Evolutionary conservation across 2,329 filamentous ascomycete genomes (phyloP).

Genomic region (Stagonosporopsis vannaccii): DNA sequence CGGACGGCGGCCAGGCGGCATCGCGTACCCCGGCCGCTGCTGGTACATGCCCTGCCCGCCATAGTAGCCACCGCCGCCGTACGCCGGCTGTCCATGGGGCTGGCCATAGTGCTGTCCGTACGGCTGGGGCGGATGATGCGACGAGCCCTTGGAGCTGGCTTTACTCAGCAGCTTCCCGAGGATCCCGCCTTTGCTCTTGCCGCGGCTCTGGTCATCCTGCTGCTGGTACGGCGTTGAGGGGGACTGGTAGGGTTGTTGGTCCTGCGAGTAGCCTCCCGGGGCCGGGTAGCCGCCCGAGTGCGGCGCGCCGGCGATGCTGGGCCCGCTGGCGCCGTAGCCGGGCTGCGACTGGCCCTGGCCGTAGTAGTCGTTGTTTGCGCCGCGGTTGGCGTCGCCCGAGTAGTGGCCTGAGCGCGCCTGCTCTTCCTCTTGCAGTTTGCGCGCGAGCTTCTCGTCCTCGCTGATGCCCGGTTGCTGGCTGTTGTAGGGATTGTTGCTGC

Average conservation of each 20-base stretch:
- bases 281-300: conserved; percentile 9
- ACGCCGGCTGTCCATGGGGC: conserved; percentile 27
- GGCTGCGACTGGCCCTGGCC: conserved; percentile 24
- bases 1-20: conserved; percentile 20
- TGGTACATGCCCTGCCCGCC: conserved; percentile 24
- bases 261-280: conserved; percentile 30
- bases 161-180: conserved; percentile 63
- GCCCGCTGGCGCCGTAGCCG: conserved; percentile 18
- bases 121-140: conserved; percentile 36
- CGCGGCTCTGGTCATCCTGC: conserved; percentile 43
- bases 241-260: conserved; percentile 29
- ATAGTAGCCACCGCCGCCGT: conserved; percentile 37
- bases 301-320: conserved; percentile 4
- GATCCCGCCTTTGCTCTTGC: conserved; percentile 52
- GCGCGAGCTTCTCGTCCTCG: conserved; percentile 77
- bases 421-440: conserved; percentile 84
- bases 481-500: conserved; percentile 74
- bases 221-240: conserved; percentile 18
- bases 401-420: conserved; percentile 63
- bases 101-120: conserved; percentile 4
- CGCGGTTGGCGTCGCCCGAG: conserved; percentile 52
- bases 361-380: conserved; percentile 60
- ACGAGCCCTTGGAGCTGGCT: conserved; percentile 46
- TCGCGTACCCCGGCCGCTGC: conserved; percentile 30
- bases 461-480: conserved; percentile 49